Conservation (phyloP, 495 filamentous ascomycete species). For the Darksidea phi region DNA sequence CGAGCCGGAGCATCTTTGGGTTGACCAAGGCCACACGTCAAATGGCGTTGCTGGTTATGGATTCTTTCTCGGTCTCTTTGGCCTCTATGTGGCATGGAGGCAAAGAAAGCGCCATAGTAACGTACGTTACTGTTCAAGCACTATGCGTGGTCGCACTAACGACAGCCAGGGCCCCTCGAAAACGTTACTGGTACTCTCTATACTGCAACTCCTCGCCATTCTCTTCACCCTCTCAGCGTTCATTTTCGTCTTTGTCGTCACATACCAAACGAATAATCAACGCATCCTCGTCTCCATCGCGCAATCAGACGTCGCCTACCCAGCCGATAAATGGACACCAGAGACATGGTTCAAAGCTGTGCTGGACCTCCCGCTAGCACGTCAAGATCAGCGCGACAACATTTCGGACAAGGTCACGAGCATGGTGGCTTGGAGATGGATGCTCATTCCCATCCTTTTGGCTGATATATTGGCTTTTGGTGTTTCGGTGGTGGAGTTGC, state of each 20-base stretch:
- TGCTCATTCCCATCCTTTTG: constrained; percentile 53
- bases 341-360: constrained; percentile 57
- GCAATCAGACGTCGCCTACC: constrained; percentile 43
- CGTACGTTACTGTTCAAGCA: constrained; percentile 3
- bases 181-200: constrained; percentile 41
- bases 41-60: constrained; percentile 55
- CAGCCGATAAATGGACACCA: constrained; percentile 52
- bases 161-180: constrained; percentile 40
- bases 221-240: constrained; percentile 51
- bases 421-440: constrained; percentile 56
- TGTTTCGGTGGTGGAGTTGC: constrained; percentile 4
- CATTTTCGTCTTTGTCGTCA: constrained; percentile 45
- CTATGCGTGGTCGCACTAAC: background rate
- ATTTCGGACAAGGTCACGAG: constrained; percentile 46
- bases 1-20: constrained; percentile 46
- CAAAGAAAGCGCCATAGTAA: constrained; percentile 33
- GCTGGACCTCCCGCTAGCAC: constrained; percentile 47
- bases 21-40: constrained; percentile 51
- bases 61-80: constrained; percentile 50
- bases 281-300: constrained; percentile 45
- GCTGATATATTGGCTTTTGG: constrained; percentile 44
- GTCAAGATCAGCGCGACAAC: constrained; percentile 37
- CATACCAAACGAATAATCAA: constrained; percentile 46
- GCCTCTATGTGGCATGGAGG: constrained; percentile 46
- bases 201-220: constrained; percentile 46